Base-by-base conservation (phyloP, 371 early-diverging fungal genomes). In the Encephalitozoon cuniculi region DNA sequence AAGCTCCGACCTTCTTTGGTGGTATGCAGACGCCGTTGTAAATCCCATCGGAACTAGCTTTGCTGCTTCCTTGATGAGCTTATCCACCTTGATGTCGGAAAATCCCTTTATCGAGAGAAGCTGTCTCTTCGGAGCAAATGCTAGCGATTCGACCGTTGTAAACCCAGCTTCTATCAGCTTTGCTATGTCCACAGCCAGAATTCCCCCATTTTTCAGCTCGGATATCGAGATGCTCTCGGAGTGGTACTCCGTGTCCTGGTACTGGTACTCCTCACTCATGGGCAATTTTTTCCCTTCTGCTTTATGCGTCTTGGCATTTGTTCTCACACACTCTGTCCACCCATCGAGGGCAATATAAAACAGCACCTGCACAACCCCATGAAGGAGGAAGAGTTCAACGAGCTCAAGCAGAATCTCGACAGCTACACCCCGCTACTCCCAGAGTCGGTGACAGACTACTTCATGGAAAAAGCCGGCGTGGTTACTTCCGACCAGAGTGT, bases 11-110 rank as follows among this genome's bases (percentile, higher is more conserved):
- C 96, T 87, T 75, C 92, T 89, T 71, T 90, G 87, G 82, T 95
- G 92, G 63, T 92, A 91, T 76, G 92, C 93, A 46, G 93, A 90
- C 0, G 99, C 99, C 0, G 96, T 93, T 4, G 92, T 91, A 84
- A 98, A 98, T 3, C 96, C 96, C 89, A 96, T 89, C 4, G 94
- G 93, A 4, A 97, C 91, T 6, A 94, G 81, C 82, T 92, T 94
- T 8, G 90, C 85, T 30, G 96, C 96, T 88, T 96, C 97, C 32
- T 88, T 86, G 23, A 96, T 80, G n/a, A 98, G 87, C 81, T 95
- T 94, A 79, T 97, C 97, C 6, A 93, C 96, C 81, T 98, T 98
- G 34, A 90, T 89, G 83, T 98, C 99, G 0, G 94, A 92, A 78
- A 97, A 92, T 55, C 99, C 99, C 84, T 96, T 96, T 80, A 98